Evolutionary conservation across 768 basidiomycete species (phyloP).

Genomic region (Suillus tomentosus): DNA sequence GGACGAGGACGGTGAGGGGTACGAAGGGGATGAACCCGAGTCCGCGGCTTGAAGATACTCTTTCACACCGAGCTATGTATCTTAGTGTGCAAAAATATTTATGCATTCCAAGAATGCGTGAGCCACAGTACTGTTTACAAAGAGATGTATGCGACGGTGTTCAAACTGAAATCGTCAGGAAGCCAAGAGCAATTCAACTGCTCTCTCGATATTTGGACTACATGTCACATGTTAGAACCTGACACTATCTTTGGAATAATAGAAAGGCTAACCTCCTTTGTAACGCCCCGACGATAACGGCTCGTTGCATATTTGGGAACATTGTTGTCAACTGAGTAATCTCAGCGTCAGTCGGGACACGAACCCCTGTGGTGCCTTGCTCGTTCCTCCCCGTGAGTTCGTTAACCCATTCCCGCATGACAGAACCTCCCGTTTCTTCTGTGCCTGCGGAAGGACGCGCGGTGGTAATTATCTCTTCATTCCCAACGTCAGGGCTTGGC

Average conservation of each 20-base stretch:
- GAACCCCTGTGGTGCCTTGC: constrained; percentile 54
- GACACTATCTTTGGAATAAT: constrained; percentile 1
- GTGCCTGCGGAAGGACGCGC: constrained; percentile 42
- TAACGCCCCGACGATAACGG: constrained; percentile 72
- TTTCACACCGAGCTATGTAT: constrained; percentile 1
- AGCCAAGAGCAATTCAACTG: constrained; percentile 76
- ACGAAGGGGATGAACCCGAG: constrained; percentile 46
- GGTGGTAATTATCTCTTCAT: constrained; percentile 68
- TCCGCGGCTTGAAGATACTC: constrained; percentile 27
- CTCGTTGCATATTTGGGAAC: constrained; percentile 81
- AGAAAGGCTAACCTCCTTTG: constrained; percentile 69
- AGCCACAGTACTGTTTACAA: not conserved
- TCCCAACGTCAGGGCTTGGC: constrained; percentile 27
- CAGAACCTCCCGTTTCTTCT: constrained; percentile 43
- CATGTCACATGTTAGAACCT: constrained; percentile 12
- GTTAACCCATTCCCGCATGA: constrained; percentile 79
- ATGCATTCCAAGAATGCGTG: not conserved
- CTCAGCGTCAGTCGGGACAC: constrained; percentile 76
- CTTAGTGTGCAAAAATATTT: not conserved
- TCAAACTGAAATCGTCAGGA: constrained; percentile 36
- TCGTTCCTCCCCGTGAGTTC: constrained; percentile 71
- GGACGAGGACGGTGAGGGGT: constrained; percentile 62
- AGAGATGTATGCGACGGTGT: not conserved
- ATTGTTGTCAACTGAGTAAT: constrained; percentile 73
- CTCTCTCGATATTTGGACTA: constrained; percentile 78